Evolutionary conservation across 73 alveolate genomes (phyloP).

Genomic region (Paraurostyla sp.): DNA sequence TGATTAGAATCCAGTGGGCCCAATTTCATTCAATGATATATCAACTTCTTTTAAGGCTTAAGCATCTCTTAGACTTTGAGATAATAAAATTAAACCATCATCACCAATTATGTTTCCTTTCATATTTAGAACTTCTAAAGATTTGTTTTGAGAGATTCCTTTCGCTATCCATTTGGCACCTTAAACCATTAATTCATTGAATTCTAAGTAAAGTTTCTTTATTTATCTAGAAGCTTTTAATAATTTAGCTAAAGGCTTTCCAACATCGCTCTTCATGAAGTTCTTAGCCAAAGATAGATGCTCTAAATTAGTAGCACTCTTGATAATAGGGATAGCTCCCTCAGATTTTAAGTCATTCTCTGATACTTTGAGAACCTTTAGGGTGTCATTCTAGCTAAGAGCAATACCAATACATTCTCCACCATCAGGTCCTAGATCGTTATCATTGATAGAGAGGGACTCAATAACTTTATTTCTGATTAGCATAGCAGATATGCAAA

Average conservation of each 20-base stretch:
- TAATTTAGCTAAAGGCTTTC: constrained; percentile 88
- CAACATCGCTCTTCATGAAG: constrained; percentile 90
- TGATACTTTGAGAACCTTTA: constrained; percentile 88
- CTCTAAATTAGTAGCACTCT: constrained; percentile 86
- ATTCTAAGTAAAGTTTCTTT: constrained; percentile 90
- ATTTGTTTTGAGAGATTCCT: constrained; percentile 80
- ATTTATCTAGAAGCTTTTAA: constrained; percentile 80
- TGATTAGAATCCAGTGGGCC: constrained; percentile 90
- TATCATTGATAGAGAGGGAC: constrained; percentile 91
- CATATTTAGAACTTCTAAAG: constrained; percentile 77
- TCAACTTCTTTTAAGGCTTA: constrained; percentile 87
- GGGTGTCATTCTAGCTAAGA: constrained; percentile 87
- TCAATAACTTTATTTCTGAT: constrained; percentile 91
- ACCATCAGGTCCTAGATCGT: constrained; percentile 96
- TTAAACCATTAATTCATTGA: constrained; percentile 92
- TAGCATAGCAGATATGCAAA: constrained; percentile 91
- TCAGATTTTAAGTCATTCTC: constrained; percentile 96
- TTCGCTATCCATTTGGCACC: constrained; percentile 96
- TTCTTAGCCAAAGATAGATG: constrained; percentile 92
- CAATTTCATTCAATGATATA: constrained; percentile 93
- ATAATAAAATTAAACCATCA: constrained; percentile 80
- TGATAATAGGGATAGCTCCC: constrained; percentile 96
- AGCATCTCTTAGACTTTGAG: constrained; percentile 85
- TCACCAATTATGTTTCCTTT: constrained; percentile 86
- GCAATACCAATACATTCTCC: constrained; percentile 98